Base-by-base conservation (phyloP, 140 eudicot species). In the Senecio squalidus region DNA sequence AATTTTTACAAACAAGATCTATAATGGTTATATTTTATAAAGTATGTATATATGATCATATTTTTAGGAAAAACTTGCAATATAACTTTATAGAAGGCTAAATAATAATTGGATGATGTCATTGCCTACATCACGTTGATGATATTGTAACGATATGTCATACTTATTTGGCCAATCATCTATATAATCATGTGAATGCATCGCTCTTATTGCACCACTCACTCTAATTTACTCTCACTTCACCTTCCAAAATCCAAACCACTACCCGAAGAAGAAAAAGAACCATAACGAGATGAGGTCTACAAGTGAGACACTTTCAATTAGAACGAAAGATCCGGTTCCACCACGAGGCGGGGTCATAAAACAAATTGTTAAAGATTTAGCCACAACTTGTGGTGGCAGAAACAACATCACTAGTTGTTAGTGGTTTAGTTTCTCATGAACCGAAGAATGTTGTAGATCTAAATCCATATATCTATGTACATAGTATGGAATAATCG, bases 261-360 rank as follows among this genome's bases (percentile, higher is more conserved):
- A 30, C 26, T 26, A 16, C 17, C 31, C 1, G 31, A 60, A 40
- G 16, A 47, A 9, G n/a, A n/a, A n/a, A n/a, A n/a, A n/a, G n/a
- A n/a, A n/a, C n/a, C n/a, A n/a, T n/a, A n/a, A n/a, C n/a, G n/a
- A n/a, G 59, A 62, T 71, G 71, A 16, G 24, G 58, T 40, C n/a
- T 34, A 13, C 44, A 7, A 17, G 51, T 48, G 9, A 63, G 9
- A 9, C 45, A 31, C 51, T 26, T 8, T 27, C 16, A 45, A 71
- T 44, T 11, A 45, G 4, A 15, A 9, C 21, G 2, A 62, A 17
- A 1, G 65, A 63, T n/a, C 71, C 71, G 1, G 74, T 68, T 13
- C 66, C 66, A 55, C 47, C 55, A 14, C 66, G 71, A 44, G 76
- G 76, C 3, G 2, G 7, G 9, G 4, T 71, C 47, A 62, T 71